Evolutionary conservation across 2,329 filamentous ascomycete species (phyloP).

Genomic region (Cladosporium oxysporum): DNA sequence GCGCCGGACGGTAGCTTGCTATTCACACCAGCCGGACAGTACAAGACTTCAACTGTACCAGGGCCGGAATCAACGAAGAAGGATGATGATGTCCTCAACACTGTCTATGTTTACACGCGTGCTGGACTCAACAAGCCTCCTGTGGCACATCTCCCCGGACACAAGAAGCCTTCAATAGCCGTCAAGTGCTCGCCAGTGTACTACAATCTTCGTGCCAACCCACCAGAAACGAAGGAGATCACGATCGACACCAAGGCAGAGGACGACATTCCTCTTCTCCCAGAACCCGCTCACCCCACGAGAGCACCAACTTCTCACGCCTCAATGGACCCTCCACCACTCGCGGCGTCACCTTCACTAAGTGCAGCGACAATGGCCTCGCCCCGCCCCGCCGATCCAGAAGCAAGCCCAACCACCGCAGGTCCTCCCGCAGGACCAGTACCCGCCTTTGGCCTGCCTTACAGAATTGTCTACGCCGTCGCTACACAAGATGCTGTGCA

Average conservation of each 20-base stretch:
- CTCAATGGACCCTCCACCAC: constrained; percentile 81
- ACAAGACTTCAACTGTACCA: constrained; percentile 66
- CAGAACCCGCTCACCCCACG: constrained; percentile 69
- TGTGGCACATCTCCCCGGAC: constrained; percentile 89
- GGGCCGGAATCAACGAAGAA: constrained; percentile 60
- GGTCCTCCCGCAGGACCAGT: constrained; percentile 47
- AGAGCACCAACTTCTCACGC: constrained; percentile 60
- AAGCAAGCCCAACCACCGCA: constrained; percentile 56
- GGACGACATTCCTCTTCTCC: constrained; percentile 78
- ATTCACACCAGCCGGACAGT: constrained; percentile 92
- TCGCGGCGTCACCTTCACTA: constrained; percentile 52
- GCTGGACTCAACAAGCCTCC: constrained; percentile 96
- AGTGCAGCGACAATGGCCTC: constrained; percentile 57
- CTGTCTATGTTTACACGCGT: constrained; percentile 95
- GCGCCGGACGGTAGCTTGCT: constrained; percentile 92
- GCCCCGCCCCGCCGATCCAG: constrained; percentile 53
- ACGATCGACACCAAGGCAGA: constrained; percentile 91
- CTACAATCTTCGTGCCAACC: constrained; percentile 73
- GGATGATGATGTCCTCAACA: constrained; percentile 88
- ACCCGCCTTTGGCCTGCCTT: constrained; percentile 79
- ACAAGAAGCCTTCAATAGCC: constrained; percentile 97
- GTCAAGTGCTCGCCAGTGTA: constrained; percentile 90
- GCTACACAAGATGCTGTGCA: constrained; percentile 95
- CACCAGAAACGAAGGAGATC: constrained; percentile 75
- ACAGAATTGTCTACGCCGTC: constrained; percentile 94